Evolutionary conservation across 768 basidiomycete species (phyloP), one percentile per base, ranked within the genome.

Genomic region (Porpolomopsis calyptriformis): DNA sequence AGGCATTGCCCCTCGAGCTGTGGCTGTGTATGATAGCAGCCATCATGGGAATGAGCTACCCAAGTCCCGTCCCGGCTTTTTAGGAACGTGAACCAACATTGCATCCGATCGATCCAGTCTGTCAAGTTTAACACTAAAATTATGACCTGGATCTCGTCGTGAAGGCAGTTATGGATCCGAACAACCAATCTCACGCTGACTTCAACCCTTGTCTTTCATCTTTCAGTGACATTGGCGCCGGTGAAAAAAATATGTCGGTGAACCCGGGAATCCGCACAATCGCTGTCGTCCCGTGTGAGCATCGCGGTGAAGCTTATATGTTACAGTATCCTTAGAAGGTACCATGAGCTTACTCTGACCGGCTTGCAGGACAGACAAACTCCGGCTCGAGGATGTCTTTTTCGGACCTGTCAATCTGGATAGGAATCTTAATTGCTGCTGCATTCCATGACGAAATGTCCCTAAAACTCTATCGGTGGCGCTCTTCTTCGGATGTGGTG

Each of bases 401-500:
- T 27, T 27, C 38, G 18, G 38, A 19, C 11, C 26, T 37, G 18
- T 38, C 36, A 33, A 33, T 44, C 18, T 23, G 38, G n/a, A 44
- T 44, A 35, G 18, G 24, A 33, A 31, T 39, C 9, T 26, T 18
- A 18, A 19, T 31, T 46, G 3, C 12, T n/a, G 24, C 2, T 38
- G 12, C 35, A 4, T 46, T 26, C 26, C 25, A n/a, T 43, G 26
- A 43, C 42, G 42, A 46, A 36, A 55, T 45, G 43, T 53, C 53
- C 55, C 54, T 50, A 54, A 57, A 59, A 57, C 56, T 55, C 48
- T 51, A 57, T 57, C 54, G 27, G 50, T 47, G 43, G 38, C 49
- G 49, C 43, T 35, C 37, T 39, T 44, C 22, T 44, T 31, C 26
- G 31, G 27, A 4, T n/a, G 40, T 27, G 25, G 48, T 25, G 51